Evolutionary conservation across 179 eudicot species (phyloP).

Genomic region (Sideroxylon spinosum): DNA sequence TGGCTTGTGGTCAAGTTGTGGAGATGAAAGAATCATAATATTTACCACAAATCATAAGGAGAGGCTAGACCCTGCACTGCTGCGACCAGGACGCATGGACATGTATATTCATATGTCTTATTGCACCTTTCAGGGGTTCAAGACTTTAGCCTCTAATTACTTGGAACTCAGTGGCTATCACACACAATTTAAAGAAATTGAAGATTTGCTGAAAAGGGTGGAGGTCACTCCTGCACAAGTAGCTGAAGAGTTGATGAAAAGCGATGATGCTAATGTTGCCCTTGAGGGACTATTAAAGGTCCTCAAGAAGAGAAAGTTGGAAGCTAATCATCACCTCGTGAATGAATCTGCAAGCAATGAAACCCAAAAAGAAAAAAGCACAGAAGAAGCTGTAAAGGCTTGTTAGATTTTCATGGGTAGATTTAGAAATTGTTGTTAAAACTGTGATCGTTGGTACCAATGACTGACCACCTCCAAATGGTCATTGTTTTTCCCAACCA

Average conservation of each 20-base stretch:
- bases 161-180: not conserved
- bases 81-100: slow-evolving; percentile 17
- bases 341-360: no score
- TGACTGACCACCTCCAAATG: no score
- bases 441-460: no score
- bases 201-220: not conserved
- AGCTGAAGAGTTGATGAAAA: slow-evolving; percentile 16
- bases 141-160: slow-evolving; percentile 11
- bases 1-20: slow-evolving; percentile 15
- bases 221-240: slow-evolving; percentile 9
- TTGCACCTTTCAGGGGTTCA: slow-evolving; percentile 7
- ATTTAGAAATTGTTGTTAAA: no score
- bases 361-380: no score
- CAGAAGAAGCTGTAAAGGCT: no score
- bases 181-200: not conserved
- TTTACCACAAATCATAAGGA: slow-evolving; percentile 14
- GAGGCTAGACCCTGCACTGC: slow-evolving; percentile 9
- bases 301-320: not conserved
- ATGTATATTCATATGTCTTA: slow-evolving; percentile 15
- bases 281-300: slow-evolving; percentile 1
- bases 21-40: slow-evolving; percentile 8
- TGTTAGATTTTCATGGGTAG: no score
- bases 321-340: no score
- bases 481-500: no score
- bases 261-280: not conserved